These are phyloP conservation scores for Rhizoclosmatium sp. DNA, from an alignment of 192 early-diverging fungal species.

Conservation along the genomic window DNA sequence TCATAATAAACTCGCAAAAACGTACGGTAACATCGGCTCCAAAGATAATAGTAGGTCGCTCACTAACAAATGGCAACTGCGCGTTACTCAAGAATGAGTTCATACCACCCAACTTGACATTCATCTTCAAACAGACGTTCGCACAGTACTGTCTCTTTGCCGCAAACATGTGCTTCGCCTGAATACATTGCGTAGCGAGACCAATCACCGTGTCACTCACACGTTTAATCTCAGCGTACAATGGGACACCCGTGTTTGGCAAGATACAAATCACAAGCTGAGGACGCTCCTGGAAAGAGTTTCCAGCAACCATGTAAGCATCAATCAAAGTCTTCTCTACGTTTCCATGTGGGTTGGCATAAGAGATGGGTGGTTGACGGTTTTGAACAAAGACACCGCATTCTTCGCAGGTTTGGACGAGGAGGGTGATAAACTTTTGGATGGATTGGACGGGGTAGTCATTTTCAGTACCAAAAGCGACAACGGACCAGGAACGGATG, in stretches of 20 bases:
- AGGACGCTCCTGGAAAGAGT: constrained; percentile 67
- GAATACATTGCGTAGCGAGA: constrained; percentile 90
- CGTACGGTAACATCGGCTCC: constrained; percentile 87
- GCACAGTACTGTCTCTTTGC: constrained; percentile 93
- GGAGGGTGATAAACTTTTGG: constrained; percentile 76
- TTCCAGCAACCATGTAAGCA: constrained; percentile 73
- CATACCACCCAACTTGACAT: constrained; percentile 89
- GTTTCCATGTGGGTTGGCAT: constrained; percentile 68
- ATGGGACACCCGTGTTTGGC: constrained; percentile 77
- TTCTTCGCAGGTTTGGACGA: constrained; percentile 78
- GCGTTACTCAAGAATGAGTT: constrained; percentile 72
- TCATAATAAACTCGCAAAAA: not conserved
- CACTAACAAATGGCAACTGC: constrained; percentile 75
- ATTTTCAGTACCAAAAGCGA: constrained; percentile 72
- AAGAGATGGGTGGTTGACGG: constrained; percentile 64
- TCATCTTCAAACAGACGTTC: constrained; percentile 94
- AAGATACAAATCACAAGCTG: constrained; percentile 88
- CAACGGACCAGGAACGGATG: constrained; percentile 82
- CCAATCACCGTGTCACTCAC: constrained; percentile 89
- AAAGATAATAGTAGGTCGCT: constrained; percentile 81
- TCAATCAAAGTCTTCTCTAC: constrained; percentile 73
- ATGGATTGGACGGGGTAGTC: constrained; percentile 60
- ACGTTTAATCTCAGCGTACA: constrained; percentile 91
- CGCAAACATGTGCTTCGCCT: constrained; percentile 76
- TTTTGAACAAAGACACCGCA: constrained; percentile 67